These are phyloP conservation scores for Penicillium oxalicum DNA, from an alignment of 2,329 filamentous ascomycete genomes.

Conservation along the genomic window DNA sequence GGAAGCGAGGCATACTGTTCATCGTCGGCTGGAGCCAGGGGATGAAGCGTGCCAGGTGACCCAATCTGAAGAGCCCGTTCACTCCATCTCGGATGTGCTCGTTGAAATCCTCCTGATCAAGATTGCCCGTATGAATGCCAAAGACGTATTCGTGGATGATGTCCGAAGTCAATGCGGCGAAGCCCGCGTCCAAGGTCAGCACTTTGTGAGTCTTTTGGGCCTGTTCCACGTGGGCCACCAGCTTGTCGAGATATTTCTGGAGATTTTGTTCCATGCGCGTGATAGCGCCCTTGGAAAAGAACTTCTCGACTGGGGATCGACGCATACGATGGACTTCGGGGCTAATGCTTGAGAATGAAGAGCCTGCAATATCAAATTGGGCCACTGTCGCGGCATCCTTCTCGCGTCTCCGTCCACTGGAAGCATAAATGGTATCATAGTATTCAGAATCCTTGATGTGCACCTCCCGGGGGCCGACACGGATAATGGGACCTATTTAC, in stretches of 20 bases:
- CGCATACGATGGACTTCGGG: slow-evolving; percentile 18
- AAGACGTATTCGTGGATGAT: slow-evolving; percentile 35
- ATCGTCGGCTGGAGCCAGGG: not conserved
- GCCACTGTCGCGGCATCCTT: slow-evolving; percentile 19
- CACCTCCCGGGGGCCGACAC: slow-evolving; percentile 30
- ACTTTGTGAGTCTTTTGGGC: slow-evolving; percentile 7
- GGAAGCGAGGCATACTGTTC: not conserved
- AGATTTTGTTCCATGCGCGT: slow-evolving; percentile 9
- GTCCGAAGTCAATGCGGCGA: slow-evolving; percentile 29
- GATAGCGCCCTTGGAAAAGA: slow-evolving; percentile 21
- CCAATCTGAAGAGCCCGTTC: slow-evolving; percentile 13
- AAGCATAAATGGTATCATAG: slow-evolving; percentile 30
- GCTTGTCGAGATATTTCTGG: not conserved
- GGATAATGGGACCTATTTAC: slow-evolving; percentile 28
- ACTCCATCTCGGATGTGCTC: slow-evolving; percentile 14
- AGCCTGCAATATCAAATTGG: slow-evolving; percentile 10
- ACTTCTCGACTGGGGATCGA: slow-evolving; percentile 13
- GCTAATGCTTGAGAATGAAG: slow-evolving; percentile 13
- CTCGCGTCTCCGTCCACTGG: slow-evolving; percentile 20
- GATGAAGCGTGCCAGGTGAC: slow-evolving; percentile 17
- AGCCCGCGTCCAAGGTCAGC: slow-evolving; percentile 16
- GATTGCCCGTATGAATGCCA: slow-evolving; percentile 25
- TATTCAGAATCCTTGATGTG: slow-evolving; percentile 32
- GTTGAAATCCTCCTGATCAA: slow-evolving; percentile 28
- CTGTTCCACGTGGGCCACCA: slow-evolving; percentile 9